Conservation (phyloP, 23 red algal genomes). For the Cyanidioschyzon merolae region DNA sequence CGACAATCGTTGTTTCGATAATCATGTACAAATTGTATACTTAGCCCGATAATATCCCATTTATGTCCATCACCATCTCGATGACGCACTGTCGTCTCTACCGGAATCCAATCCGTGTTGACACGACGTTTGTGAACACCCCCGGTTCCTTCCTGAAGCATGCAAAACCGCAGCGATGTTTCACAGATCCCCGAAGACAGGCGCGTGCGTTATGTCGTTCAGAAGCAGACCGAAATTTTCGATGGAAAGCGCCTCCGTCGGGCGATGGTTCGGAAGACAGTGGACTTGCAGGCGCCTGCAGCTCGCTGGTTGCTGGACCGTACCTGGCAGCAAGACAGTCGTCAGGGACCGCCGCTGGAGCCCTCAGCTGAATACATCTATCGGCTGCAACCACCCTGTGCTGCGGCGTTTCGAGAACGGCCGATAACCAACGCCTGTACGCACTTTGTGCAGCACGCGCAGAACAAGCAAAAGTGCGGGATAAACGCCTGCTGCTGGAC, state of each 20-base stretch:
- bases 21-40: too few relatives aligned
- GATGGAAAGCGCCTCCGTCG: conserved; percentile 94
- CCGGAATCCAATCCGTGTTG: too few relatives aligned
- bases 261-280: conserved; percentile 75
- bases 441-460: conserved; percentile 77
- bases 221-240: conserved; percentile 31
- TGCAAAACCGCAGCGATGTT: neutral
- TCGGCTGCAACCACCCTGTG: conserved; percentile 58
- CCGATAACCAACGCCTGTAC: conserved; percentile 78
- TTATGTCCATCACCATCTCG: too few relatives aligned
- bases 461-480: conserved; percentile 83
- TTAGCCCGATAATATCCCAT: too few relatives aligned
- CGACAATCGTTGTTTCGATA: too few relatives aligned
- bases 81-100: too few relatives aligned
- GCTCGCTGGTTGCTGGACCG: conserved; percentile 86
- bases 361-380: conserved; percentile 66
- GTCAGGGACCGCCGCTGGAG: conserved; percentile 41
- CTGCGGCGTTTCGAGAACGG: conserved; percentile 44
- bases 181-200: conserved; percentile 1
- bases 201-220: neutral
- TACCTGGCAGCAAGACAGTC: conserved; percentile 47
- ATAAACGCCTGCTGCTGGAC: conserved; percentile 96
- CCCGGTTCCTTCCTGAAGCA: too few relatives aligned
- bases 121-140: too few relatives aligned
- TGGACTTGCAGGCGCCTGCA: conserved; percentile 78